These are phyloP conservation scores for Peniophora sp. DNA, from an alignment of 1,284 basidiomycete species.

Conservation along the genomic window DNA sequence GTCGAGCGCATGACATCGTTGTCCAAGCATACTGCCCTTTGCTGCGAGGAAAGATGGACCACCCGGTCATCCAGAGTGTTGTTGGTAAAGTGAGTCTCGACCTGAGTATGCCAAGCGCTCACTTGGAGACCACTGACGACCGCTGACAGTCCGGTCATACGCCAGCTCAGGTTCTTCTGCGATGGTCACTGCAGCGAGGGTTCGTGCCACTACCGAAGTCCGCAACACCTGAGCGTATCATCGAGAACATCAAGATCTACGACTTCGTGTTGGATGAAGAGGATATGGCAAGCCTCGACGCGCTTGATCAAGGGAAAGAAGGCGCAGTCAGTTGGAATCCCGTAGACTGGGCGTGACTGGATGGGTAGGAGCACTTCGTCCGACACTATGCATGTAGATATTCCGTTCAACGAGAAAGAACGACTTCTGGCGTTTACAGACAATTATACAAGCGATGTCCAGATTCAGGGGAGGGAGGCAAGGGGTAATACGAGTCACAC, in stretches of 20 bases:
- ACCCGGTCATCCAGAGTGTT: constrained; percentile 44
- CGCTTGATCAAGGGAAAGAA: constrained; percentile 52
- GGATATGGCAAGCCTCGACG: constrained; percentile 57
- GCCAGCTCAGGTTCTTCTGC: constrained; percentile 68
- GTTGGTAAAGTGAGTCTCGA: constrained; percentile 43
- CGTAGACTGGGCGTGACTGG: constrained; percentile 27
- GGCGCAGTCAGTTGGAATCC: constrained; percentile 72
- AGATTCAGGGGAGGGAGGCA: too few species aligned
- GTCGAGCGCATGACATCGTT: constrained; percentile 56
- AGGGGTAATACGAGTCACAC: too few species aligned
- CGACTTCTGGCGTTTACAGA: too few species aligned
- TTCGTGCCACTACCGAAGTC: constrained; percentile 75
- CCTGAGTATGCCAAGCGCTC: not conserved
- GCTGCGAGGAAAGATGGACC: constrained; percentile 50
- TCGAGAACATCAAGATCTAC: constrained; percentile 61
- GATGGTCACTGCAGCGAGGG: constrained; percentile 83
- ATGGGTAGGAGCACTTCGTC: too few species aligned
- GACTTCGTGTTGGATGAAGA: constrained; percentile 59
- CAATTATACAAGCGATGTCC: too few species aligned
- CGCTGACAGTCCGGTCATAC: constrained; percentile 36
- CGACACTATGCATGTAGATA: too few species aligned
- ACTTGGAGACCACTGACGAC: not conserved
- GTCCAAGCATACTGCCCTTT: constrained; percentile 78
- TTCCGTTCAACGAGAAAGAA: too few species aligned
- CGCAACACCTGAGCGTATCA: constrained; percentile 57